Conservation (phyloP, 2,329 filamentous ascomycete species). For the Neonectria sp. region DNA sequence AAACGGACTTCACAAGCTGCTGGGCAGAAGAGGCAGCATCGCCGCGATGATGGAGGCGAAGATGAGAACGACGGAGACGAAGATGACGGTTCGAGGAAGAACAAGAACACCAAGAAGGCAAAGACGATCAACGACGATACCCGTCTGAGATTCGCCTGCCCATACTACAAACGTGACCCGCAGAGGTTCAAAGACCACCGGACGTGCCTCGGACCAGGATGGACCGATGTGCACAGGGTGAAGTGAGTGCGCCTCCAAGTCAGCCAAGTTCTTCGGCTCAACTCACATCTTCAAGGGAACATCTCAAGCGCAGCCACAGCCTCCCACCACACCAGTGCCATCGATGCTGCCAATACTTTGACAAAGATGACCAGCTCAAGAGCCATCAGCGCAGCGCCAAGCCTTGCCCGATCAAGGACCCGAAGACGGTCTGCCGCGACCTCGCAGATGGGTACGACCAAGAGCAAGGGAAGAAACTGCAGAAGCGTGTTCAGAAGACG, state of each 20-base stretch:
- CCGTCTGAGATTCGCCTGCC: slow-evolving; percentile 52
- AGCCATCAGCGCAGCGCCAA: slow-evolving; percentile 37
- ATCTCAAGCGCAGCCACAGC: slow-evolving; percentile 41
- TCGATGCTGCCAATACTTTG: slow-evolving; percentile 39
- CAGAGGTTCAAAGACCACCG: slow-evolving; percentile 39
- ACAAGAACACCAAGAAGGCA: slow-evolving; percentile 53
- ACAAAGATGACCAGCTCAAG: slow-evolving; percentile 38
- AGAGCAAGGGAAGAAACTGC: slow-evolving; percentile 40
- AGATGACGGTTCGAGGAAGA: slow-evolving; percentile 50
- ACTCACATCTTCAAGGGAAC: slow-evolving; percentile 39
- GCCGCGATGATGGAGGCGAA: slow-evolving; percentile 41
- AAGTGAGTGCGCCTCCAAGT: slow-evolving; percentile 38
- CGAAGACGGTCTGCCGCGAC: slow-evolving; percentile 25
- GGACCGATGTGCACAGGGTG: slow-evolving; percentile 39
- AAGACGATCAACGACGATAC: slow-evolving; percentile 52
- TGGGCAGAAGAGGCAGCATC: slow-evolving; percentile 40
- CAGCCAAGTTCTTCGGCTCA: background rate
- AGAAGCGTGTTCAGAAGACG: slow-evolving; percentile 25
- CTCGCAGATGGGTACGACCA: slow-evolving; percentile 43
- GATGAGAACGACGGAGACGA: slow-evolving; percentile 48
- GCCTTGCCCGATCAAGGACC: slow-evolving; percentile 40
- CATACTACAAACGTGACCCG: slow-evolving; percentile 55
- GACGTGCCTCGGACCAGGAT: slow-evolving; percentile 46
- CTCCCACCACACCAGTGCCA: slow-evolving; percentile 39
- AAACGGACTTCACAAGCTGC: slow-evolving; percentile 24